Evolutionary conservation across 2,329 filamentous ascomycete genomes (phyloP).

Genomic region (Aspergillus ruber): DNA sequence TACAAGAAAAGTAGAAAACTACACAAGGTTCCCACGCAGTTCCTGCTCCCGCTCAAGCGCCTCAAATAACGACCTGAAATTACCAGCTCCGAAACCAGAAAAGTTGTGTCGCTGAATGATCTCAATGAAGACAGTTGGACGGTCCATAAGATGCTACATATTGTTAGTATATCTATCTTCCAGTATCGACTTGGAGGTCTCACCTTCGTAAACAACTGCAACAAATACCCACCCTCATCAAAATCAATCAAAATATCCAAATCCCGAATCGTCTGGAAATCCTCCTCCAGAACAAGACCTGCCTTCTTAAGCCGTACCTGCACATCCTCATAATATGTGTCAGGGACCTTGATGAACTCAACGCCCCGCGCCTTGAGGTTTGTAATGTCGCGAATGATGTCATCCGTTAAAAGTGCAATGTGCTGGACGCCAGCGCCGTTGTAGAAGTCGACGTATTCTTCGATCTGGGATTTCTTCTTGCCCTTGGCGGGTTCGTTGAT

Average conservation of each 20-base stretch:
- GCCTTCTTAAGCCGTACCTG: conserved; percentile 61
- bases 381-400: conserved; percentile 72
- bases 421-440: conserved; percentile 86
- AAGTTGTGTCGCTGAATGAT: conserved; percentile 92
- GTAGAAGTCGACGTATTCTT: conserved; percentile 89
- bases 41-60: conserved; percentile 92
- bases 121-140: conserved; percentile 92
- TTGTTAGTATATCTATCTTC: neutral
- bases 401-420: conserved; percentile 73
- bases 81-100: conserved; percentile 86
- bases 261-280: conserved; percentile 68
- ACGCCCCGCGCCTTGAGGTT: conserved; percentile 80
- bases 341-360: conserved; percentile 84
- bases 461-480: conserved; percentile 89
- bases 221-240: conserved; percentile 80
- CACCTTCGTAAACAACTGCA: conserved; percentile 67
- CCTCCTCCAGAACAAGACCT: conserved; percentile 61
- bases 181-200: neutral
- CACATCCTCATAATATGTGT: conserved; percentile 80
- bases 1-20: neutral
- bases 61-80: conserved; percentile 93
- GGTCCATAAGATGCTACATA: conserved; percentile 71
- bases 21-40: conserved; percentile 67
- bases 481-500: conserved; percentile 92
- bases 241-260: conserved; percentile 92